A percentile compares a stretch with the other conserved stretches of the same genome.
Evolutionary conservation across 805 yeast genomes (phyloP).

Genomic region (Lipomyces mesembrius): DNA sequence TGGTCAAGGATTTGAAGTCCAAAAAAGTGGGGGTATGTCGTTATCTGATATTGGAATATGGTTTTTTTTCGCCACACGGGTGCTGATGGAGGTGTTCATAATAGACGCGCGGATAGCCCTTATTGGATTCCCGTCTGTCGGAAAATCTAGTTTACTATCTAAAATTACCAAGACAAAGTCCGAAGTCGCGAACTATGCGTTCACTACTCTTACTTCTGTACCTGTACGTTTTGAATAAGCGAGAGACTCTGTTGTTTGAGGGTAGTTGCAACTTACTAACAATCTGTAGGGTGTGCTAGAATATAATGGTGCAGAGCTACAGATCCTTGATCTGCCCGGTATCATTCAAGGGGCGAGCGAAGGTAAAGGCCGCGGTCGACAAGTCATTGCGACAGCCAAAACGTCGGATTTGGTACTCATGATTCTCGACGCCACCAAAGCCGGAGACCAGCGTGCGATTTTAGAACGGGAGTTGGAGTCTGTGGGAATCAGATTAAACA

Average conservation of each 20-base stretch:
- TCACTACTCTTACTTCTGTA: conserved; percentile 94
- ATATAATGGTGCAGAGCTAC: conserved; percentile 95
- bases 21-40: conserved; percentile 70
- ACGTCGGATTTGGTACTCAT: conserved; percentile 91
- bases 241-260: background rate
- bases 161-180: conserved; percentile 92
- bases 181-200: conserved; percentile 92
- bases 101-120: conserved; percentile 88
- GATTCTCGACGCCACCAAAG: conserved; percentile 95
- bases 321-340: conserved; percentile 96
- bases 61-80: background rate
- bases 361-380: conserved; percentile 97
- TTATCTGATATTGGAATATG: background rate
- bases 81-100: background rate
- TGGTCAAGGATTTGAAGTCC: conserved; percentile 91
- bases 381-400: conserved; percentile 90
- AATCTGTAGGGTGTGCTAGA: conserved; percentile 70
- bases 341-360: conserved; percentile 95
- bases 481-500: conserved; percentile 90
- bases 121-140: conserved; percentile 97
- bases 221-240: conserved; percentile 50
- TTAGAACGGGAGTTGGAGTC: conserved; percentile 88
- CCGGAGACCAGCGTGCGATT: conserved; percentile 83
- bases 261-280: background rate
- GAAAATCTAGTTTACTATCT: conserved; percentile 87